These are phyloP conservation scores for Kentomonas sorsogonicus DNA, from an alignment of 208 protist genomes.

Conservation along the genomic window DNA sequence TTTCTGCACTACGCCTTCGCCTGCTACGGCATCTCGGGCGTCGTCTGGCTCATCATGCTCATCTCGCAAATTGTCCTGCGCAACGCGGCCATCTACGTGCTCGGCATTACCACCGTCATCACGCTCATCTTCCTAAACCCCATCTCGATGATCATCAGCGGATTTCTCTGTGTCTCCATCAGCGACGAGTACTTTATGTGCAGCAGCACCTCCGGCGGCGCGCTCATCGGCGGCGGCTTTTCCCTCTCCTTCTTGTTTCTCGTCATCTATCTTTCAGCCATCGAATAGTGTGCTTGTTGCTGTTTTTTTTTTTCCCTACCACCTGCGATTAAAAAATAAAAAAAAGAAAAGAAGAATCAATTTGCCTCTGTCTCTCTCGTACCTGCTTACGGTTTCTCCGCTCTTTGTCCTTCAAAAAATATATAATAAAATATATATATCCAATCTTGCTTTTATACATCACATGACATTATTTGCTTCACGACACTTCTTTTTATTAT, in stretches of 20 bases:
- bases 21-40: constrained; percentile 43
- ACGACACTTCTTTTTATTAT: no score
- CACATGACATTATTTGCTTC: no score
- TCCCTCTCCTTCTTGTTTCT: constrained; percentile 41
- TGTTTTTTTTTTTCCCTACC: constrained; percentile 12
- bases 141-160: constrained; percentile 53
- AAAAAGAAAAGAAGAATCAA: not conserved
- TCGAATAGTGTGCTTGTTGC: not conserved
- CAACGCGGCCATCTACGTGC: constrained; percentile 33
- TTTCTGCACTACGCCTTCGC: constrained; percentile 47
- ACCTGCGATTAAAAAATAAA: not conserved
- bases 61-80: constrained; percentile 52
- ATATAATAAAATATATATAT: no score
- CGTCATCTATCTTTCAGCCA: constrained; percentile 56
- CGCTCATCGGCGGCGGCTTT: constrained; percentile 66
- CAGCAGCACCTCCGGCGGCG: constrained; percentile 37
- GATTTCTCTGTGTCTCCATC: constrained; percentile 55
- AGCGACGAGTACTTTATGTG: constrained; percentile 70
- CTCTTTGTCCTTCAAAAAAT: no score
- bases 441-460: no score
- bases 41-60: constrained; percentile 59
- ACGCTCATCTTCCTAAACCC: constrained; percentile 66
- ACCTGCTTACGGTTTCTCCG: no score
- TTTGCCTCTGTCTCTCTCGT: no score
- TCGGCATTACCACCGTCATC: constrained; percentile 57